These are phyloP conservation scores for Phytophthora cajani DNA, from an alignment of 352 stramenopile species.

Conservation along the genomic window DNA sequence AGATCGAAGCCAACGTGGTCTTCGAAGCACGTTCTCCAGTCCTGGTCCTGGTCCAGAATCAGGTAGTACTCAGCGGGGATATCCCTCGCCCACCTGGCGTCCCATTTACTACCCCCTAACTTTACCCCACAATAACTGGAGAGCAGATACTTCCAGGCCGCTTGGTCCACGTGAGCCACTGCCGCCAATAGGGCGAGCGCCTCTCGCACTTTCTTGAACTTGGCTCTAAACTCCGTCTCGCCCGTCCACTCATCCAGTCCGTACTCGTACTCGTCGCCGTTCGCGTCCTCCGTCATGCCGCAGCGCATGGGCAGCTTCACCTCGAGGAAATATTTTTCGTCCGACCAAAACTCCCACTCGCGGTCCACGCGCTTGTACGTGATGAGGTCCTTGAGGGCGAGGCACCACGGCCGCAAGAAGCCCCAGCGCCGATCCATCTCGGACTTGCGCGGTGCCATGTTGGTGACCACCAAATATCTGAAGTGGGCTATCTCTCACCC, in stretches of 20 bases:
- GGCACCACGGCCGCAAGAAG: conserved; percentile 12
- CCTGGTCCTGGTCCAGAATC: conserved; percentile 5
- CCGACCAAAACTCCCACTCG: background rate
- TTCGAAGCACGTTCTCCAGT: background rate
- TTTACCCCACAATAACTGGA: background rate
- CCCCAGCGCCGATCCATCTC: background rate
- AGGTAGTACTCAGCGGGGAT: conserved; percentile 12
- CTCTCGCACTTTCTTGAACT: conserved; percentile 23
- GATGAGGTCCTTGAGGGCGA: conserved; percentile 4
- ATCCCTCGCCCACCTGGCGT: background rate
- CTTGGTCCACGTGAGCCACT: conserved; percentile 26
- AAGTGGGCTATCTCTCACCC: too few species aligned
- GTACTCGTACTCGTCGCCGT: background rate
- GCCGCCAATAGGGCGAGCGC: conserved; percentile 35
- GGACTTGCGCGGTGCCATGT: background rate
- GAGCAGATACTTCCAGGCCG: conserved; percentile 23
- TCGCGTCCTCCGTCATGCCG: background rate
- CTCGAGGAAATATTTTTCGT: background rate
- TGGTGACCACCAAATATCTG: too few species aligned
- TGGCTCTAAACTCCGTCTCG: background rate
- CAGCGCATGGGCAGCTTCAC: conserved; percentile 1
- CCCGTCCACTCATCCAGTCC: background rate
- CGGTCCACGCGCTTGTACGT: conserved; percentile 2
- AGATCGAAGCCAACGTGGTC: background rate
- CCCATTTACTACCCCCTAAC: background rate